Evolutionary conservation across 805 yeast species (phyloP), one percentile per base, ranked within the genome.

Genomic region (Lipomyces yamadae): DNA sequence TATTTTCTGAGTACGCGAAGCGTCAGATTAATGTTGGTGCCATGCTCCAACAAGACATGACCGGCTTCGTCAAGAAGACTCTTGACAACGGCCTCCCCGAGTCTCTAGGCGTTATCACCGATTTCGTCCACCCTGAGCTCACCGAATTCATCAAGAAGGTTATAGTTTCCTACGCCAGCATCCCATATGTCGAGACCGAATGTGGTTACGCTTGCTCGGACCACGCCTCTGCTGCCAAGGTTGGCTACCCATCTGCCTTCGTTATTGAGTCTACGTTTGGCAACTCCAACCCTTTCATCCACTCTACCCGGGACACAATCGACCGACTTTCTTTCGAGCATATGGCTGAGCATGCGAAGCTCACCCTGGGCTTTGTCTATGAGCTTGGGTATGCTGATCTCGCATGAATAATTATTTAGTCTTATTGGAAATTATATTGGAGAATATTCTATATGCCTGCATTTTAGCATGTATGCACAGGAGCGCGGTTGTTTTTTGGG

Each of bases 121-220:
- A 92, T 79, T 87, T 84, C 76, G 87, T 89, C 0, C 81, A 87
- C 33, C 76, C 77, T 0, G 78, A 72, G 3, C 82, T 91, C 68
- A 87, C 86, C 59, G 78, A 82, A 8, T 91, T 88, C 74, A 76
- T 91, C 66, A 86, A 89, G 78, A 70, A 83, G 53, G 77, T 92
- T 6, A 84, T 92, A 60, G 82, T 82, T 30, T 75, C 80, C 8
- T 92, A 92, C 78, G 83, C 92, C 72, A 74, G 78, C 30, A 90
- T 92, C 65, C 88, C 90, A 2, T 89, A 85, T 74, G 85, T 82
- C 50, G 95, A 89, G 73, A 89, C 96, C 11, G 72, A 80, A 65
- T 94, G 98, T 79, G 97, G 97, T 0, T 92, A 92, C 74, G 95
- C 96, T 0, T 93, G 98, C 78, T 89, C 96, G 18, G 98, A 94